These are phyloP conservation scores for Pseudogymnoascus sp. DNA, from an alignment of 2,329 filamentous ascomycete genomes.

Conservation along the genomic window DNA sequence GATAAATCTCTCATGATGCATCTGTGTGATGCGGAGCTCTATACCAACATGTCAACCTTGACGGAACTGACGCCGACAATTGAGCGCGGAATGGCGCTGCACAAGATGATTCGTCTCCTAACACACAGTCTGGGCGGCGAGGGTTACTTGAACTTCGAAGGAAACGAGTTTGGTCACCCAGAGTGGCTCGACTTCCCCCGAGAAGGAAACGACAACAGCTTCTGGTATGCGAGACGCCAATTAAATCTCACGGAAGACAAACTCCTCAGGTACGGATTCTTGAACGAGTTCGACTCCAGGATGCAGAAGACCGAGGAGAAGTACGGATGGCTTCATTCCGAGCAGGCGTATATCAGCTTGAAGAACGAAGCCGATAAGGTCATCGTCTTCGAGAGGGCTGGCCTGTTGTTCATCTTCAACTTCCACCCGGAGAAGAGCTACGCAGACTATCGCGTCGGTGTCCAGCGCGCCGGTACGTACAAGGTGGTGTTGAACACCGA, in stretches of 20 bases:
- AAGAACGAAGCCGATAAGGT: slow-evolving; percentile 95
- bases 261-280: slow-evolving; percentile 78
- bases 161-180: slow-evolving; percentile 96
- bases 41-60: slow-evolving; percentile 91
- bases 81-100: slow-evolving; percentile 81
- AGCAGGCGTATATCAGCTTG: slow-evolving; percentile 85
- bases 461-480: slow-evolving; percentile 81
- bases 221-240: slow-evolving; percentile 89
- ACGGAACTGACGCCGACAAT: slow-evolving; percentile 81
- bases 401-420: slow-evolving; percentile 91
- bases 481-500: slow-evolving; percentile 80
- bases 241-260: slow-evolving; percentile 85
- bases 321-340: slow-evolving; percentile 81
- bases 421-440: slow-evolving; percentile 82
- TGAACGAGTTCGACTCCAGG: slow-evolving; percentile 86
- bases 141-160: slow-evolving; percentile 97
- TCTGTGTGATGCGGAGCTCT: slow-evolving; percentile 93
- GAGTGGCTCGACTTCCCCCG: slow-evolving; percentile 99
- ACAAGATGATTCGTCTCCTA: slow-evolving; percentile 95
- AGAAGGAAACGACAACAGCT: slow-evolving; percentile 85
- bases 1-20: slow-evolving; percentile 98
- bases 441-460: slow-evolving; percentile 84
- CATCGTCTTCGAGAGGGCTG: slow-evolving; percentile 88
- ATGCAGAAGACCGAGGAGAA: slow-evolving; percentile 87
- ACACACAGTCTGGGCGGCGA: slow-evolving; percentile 90